Base-by-base conservation (phyloP, 768 basidiomycete species). In the Pulveroboletus sp. region DNA sequence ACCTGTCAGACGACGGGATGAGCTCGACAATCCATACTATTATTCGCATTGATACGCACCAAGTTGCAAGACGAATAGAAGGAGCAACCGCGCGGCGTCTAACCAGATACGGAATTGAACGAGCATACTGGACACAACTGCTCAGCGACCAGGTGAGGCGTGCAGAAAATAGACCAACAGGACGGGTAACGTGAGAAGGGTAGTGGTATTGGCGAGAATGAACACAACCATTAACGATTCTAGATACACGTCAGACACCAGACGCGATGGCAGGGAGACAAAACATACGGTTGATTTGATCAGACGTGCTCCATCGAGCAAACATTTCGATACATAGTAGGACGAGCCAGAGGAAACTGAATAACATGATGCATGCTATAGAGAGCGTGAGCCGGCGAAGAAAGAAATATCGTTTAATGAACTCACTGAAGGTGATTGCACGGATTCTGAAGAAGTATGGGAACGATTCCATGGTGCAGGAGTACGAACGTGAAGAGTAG, bases 71-170 rank as follows among this genome's bases (percentile, higher is more conserved):
- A 73, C 36, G 8, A 79, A 50, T 17, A 83, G 62, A 40, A 79
- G 69, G 26, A 74, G 42, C 26, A 82, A 58, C 28, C 80, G 73
- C 10, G 78, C 76, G 1, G 69, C 71, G 57, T 84, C 82, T 5
- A 82, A 59, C 79, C 79, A 82, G 12, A 67, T 57, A 35, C 79
- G 71, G 42, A 81, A 83, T 36, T 65, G 51, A 2, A 76, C 59
- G 32, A 80, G 57, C 24, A 81, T 64, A 51, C 80, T 81, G 38
- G 18, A 33, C 5, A 24, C 24, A 39, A 8, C 11, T 24, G 28
- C 45, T 57, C 33, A 60, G 35, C 9, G 15, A 44, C 11, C 3
- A 8, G 10, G 37, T 38, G 7, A n/a, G 14, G 9, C 12, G 8
- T 10, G 41, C 41, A 43, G 61, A 46, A 39, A 42, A 27, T 37